Base-by-base conservation (phyloP, 2,329 filamentous ascomycete genomes). In the Trichoderma brevicompactum region DNA sequence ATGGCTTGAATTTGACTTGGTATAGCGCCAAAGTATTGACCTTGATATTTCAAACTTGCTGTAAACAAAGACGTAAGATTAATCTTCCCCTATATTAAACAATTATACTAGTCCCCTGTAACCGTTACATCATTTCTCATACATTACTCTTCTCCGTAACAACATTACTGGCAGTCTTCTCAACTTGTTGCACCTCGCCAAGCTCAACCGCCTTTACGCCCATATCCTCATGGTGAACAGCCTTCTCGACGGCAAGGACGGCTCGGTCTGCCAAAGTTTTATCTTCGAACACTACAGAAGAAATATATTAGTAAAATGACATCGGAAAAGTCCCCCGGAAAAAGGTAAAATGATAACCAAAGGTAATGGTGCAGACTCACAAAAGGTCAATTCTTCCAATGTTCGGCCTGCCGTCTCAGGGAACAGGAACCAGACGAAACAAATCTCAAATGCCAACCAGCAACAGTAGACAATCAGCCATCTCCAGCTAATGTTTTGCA, bases 401-500 rank as follows among this genome's bases (percentile, higher is more conserved):
- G 55, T 59, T 7, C 55, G 55, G 36, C 55, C 55, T n/a, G 55
- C 43, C 23, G 55, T 59, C 43, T 59, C 55, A 10, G 55, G 55
- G 32, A 59, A 59, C 32, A 59, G 7, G 41, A 59, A 59, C 8
- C 17, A 59, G 43, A 59, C 55, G n/a, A 59, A 59, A 13, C 5
- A 12, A 28, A 59, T 59, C 32, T 59, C 55, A 48, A 59, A 59
- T 4, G 32, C 43, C 17, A 59, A 13, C 55, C 55, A 59, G 43
- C 55, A 59, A 17, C 55, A 59, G 43, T 59, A 59, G 17, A 59
- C 28, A n/a, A 59, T 59, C 12, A 59, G 17, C 55, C 55, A 59
- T 13, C 55, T 46, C 55, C 55, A 59, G 55, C 55, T 59, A 7
- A 59, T 59, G 17, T 59, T 59, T n/a, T 59, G 32, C 43, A 59